Evolutionary conservation across 192 early-diverging fungal genomes (phyloP), one percentile per base, ranked within the genome.

Genomic region (Coemansia sp.): DNA sequence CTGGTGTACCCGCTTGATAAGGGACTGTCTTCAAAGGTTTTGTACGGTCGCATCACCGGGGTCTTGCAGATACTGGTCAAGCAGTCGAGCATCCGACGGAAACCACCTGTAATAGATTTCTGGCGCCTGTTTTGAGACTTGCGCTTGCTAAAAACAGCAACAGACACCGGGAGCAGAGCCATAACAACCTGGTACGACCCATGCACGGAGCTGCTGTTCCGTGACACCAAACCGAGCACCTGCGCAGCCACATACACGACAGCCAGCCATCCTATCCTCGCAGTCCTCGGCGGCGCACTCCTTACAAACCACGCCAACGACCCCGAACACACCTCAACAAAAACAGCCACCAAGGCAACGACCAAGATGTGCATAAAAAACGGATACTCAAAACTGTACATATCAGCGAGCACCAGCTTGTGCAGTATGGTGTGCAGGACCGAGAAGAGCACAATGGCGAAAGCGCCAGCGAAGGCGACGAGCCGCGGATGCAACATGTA

Each of bases 351-450:
- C 18, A 59, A 11, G 4, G 37, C 66, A 17, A 61, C 53, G 9
- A 60, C 38, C 24, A 63, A 39, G 10, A 69, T 53, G 45, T 66
- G 73, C 63, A 66, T 42, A 37, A 69, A 44, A 17, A 61, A 61
- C 9, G 73, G 66, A 15, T 45, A 54, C 2, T 63, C 51, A 21
- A 69, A 66, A 11, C 27, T 52, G 22, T 56, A 25, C 4, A 59
- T 55, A 21, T 76, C 73, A 0, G 55, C 62, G 4, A 76, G 11
- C 5, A 55, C n/a, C 14, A 59, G 47, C 62, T 69, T 69, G 46
- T 69, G 58, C 37, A 64, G 21, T 8, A 58, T 37, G 2, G 64
- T 34, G 19, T 43, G 62, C 10, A 19, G 59, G 1, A 70, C 27
- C 3, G 53, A 40, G 3, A 37, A 37, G 7, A 37, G 34, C 34